Evolutionary conservation across 495 filamentous ascomycete genomes (phyloP).

Genomic region (Geopyxis carbonaria): DNA sequence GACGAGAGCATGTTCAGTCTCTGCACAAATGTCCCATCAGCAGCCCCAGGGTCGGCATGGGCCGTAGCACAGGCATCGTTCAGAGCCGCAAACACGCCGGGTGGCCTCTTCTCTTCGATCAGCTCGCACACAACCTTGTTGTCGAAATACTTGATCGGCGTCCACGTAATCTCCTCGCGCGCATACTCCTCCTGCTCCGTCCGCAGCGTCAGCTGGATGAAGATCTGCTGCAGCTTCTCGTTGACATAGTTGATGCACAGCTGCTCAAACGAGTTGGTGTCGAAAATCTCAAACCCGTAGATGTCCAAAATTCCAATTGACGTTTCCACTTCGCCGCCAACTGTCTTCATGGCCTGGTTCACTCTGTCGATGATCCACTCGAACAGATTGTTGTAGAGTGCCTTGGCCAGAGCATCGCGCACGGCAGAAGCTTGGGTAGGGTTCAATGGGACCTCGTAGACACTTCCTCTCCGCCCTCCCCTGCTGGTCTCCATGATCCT

Average conservation of each 20-base stretch:
- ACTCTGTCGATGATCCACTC: constrained; percentile 96
- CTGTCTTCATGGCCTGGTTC: constrained; percentile 69
- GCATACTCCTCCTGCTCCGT: constrained; percentile 98
- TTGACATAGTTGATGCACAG: constrained; percentile 99
- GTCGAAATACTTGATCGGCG: constrained; percentile 97
- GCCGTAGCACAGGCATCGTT: constrained; percentile 97
- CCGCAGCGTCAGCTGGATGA: constrained; percentile 93
- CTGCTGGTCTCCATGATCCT: constrained; percentile 78
- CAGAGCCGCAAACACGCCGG: constrained; percentile 85
- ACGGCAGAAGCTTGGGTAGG: constrained; percentile 80
- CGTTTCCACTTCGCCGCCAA: constrained; percentile 50
- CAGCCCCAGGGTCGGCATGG: constrained; percentile 82
- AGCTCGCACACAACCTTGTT: constrained; percentile 98
- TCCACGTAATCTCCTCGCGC: constrained; percentile 93
- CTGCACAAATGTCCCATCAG: constrained; percentile 89
- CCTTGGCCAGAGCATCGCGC: constrained; percentile 82
- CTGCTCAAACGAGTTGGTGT: constrained; percentile 98
- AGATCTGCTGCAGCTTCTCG: constrained; percentile 98
- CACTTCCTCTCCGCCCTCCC: constrained; percentile 57
- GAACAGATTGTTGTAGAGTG: constrained; percentile 93
- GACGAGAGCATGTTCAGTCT: constrained; percentile 70
- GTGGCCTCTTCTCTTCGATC: constrained; percentile 82
- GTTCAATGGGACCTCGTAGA: constrained; percentile 89
- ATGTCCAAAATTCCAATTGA: constrained; percentile 97
- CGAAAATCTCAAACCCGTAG: constrained; percentile 99